Conservation (phyloP, 2,329 filamentous ascomycete species). For the Colletotrichum magnum region DNA sequence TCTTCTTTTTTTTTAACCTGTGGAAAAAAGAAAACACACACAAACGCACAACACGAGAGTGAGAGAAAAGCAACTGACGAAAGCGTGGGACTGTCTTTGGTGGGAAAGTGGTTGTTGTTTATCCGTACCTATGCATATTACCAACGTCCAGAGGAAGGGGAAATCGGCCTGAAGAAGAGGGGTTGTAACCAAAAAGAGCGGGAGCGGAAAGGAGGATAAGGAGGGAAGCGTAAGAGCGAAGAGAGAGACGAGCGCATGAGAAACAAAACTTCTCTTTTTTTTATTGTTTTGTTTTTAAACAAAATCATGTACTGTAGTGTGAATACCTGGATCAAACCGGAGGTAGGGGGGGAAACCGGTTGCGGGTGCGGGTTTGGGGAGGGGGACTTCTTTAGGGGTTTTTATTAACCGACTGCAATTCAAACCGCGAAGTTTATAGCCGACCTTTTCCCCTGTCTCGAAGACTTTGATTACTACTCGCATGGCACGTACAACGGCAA, state of each 20-base stretch:
- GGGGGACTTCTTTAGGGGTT: not conserved
- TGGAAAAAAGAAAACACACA: not conserved
- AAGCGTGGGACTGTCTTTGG: too few species aligned
- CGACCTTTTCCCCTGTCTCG: too few species aligned
- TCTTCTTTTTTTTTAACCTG: slow-evolving; percentile 2
- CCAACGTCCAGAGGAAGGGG: too few species aligned
- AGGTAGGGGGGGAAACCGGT: not conserved
- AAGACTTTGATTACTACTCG: too few species aligned
- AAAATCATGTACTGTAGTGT: slow-evolving; percentile 41
- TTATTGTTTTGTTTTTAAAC: too few species aligned
- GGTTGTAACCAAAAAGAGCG: not conserved
- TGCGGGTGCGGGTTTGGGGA: too few species aligned
- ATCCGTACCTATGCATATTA: too few species aligned
- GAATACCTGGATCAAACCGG: slow-evolving; percentile 36
- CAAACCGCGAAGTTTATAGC: slow-evolving; percentile 6
- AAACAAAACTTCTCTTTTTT: slow-evolving; percentile 28
- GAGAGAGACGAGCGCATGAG: slow-evolving; percentile 34
- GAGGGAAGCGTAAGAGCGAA: not conserved
- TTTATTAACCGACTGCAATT: slow-evolving; percentile 29
- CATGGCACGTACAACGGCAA: too few species aligned
- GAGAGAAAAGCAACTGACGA: too few species aligned
- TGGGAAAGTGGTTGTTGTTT: too few species aligned
- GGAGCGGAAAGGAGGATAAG: not conserved
- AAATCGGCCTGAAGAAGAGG: not conserved
- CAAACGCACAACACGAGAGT: too few species aligned